Percentiles rank a stretch among this genome's conserved stretches.
phyloP scores from a whole-genome alignment of 2,329 filamentous ascomycete species.

The Ilyonectria mors-panacis region DNA sequence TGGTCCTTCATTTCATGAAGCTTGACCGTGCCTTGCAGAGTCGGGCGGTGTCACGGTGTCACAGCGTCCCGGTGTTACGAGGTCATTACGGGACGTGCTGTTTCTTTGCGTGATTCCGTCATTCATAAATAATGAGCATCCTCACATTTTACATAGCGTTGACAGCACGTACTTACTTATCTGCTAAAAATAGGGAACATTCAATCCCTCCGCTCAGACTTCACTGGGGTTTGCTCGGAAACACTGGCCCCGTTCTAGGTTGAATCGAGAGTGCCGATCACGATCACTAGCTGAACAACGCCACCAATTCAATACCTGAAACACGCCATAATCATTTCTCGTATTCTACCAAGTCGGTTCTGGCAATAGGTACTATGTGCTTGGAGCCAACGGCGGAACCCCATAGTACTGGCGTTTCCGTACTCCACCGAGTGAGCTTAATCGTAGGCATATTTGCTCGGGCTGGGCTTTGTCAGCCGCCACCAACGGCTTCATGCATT shows the following conservation, averaged over 20 bases:
- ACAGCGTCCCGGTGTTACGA: too few species aligned
- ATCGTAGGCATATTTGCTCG: neutral
- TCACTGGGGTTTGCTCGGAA: neutral
- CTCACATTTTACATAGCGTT: neutral
- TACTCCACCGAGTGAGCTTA: neutral
- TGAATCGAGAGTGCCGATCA: neutral
- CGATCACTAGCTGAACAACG: neutral
- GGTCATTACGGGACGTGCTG: neutral
- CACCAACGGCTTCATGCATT: neutral
- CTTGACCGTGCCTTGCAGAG: neutral
- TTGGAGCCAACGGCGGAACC: neutral
- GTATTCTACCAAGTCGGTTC: neutral
- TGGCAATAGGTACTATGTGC: neutral
- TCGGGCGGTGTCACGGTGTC: neutral
- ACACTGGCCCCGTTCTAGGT: neutral
- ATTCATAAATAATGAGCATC: neutral
- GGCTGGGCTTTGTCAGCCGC: neutral
- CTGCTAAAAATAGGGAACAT: neutral
- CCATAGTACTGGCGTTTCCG: neutral
- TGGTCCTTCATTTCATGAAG: neutral
- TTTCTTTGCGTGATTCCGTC: neutral
- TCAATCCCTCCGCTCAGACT: neutral
- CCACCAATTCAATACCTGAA: constrained; percentile 1
- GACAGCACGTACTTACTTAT: neutral
- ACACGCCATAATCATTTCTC: neutral